A percentile compares a stretch with the other conserved stretches of the same genome.
These are phyloP conservation scores for Neurospora sp. DNA, from an alignment of 495 filamentous ascomycete species.

Conservation along the genomic window DNA sequence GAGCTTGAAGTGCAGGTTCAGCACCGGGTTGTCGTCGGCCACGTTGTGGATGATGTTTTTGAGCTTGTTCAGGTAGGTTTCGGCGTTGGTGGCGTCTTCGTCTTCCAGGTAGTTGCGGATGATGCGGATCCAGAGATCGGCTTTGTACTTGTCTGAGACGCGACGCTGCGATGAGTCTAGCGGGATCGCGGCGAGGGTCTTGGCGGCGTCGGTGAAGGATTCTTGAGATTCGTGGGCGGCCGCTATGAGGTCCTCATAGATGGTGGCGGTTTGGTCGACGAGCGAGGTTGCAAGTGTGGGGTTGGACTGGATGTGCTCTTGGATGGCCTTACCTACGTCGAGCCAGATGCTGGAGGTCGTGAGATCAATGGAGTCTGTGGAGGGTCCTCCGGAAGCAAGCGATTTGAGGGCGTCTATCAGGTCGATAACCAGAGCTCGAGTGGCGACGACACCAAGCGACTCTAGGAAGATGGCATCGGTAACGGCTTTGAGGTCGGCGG, in stretches of 20 bases:
- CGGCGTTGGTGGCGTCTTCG: constrained; percentile 79
- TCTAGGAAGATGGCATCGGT: constrained; percentile 58
- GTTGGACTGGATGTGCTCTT: constrained; percentile 48
- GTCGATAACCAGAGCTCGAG: constrained; percentile 57
- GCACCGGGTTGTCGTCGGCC: constrained; percentile 53
- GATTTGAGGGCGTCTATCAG: constrained; percentile 52
- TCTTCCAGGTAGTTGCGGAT: constrained; percentile 90
- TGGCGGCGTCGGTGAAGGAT: constrained; percentile 68
- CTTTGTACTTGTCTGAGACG: constrained; percentile 68
- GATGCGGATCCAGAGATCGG: constrained; percentile 82
- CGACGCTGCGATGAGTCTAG: constrained; percentile 80
- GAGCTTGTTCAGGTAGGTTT: constrained; percentile 80
- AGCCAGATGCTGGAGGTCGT: constrained; percentile 48
- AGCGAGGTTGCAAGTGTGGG: constrained; percentile 46
- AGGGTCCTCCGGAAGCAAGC: constrained; percentile 20
- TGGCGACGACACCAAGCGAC: constrained; percentile 62
- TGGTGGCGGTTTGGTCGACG: constrained; percentile 75
- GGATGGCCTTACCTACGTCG: constrained; percentile 57
- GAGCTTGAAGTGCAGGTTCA: constrained; percentile 77
- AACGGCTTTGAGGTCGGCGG: constrained; percentile 59
- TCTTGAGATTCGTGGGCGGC: constrained; percentile 74
- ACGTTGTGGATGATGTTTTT: constrained; percentile 83
- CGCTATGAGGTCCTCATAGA: constrained; percentile 67
- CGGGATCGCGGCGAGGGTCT: constrained; percentile 70
- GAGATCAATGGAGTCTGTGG: not conserved